Conservation (phyloP, 2,329 filamentous ascomycete species). For the Clarireedia homoeocarpa region DNA sequence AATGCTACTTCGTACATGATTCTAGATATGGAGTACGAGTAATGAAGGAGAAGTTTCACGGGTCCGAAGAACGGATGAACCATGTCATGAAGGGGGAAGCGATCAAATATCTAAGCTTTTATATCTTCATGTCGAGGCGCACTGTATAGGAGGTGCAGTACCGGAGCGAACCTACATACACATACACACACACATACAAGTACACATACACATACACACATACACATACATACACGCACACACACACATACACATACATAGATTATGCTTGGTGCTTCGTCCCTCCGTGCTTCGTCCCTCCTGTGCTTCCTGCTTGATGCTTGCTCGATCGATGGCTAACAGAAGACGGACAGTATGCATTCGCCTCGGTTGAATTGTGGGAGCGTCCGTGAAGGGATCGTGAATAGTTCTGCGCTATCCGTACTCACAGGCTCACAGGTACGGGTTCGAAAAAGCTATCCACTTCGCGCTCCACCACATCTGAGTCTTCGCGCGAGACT, state of each 20-base stretch:
- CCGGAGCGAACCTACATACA: neutral
- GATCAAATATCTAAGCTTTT: neutral
- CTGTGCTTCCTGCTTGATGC: no score
- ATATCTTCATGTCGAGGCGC: neutral
- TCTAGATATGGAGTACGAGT: neutral
- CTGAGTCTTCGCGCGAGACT: neutral
- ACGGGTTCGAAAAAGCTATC: neutral
- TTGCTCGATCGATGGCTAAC: no score
- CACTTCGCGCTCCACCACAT: neutral
- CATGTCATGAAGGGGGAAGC: neutral
- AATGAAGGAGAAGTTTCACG: neutral
- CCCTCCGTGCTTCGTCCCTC: no score
- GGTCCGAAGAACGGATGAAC: neutral
- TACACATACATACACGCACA: no score
- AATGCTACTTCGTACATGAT: no score
- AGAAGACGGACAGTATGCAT: neutral
- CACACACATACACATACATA: no score
- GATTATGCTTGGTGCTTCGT: neutral
- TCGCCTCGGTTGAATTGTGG: neutral
- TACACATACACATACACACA: no score
- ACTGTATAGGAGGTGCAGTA: neutral
- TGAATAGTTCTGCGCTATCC: no score
- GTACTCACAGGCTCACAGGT: neutral
- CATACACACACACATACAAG: no score
- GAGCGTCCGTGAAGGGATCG: neutral